These are phyloP conservation scores for Rhodotorula sp. DNA, from an alignment of 1,284 basidiomycete species.

Conservation along the genomic window DNA sequence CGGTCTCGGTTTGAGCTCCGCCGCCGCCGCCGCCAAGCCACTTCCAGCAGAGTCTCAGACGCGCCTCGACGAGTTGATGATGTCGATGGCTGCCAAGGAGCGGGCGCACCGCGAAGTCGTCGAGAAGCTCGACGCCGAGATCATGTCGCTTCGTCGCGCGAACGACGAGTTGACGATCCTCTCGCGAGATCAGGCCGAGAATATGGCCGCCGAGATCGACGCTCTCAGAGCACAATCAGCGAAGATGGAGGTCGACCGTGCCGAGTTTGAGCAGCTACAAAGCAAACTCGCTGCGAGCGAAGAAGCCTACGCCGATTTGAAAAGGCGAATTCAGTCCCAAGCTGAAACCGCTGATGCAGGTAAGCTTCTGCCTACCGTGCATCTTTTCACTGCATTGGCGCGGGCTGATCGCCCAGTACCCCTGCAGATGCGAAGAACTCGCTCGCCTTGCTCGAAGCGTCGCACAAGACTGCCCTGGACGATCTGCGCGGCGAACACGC, in stretches of 20 bases:
- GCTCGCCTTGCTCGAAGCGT: not conserved
- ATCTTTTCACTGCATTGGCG: not conserved
- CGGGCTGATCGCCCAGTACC: not conserved
- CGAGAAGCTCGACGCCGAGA: conserved; percentile 65
- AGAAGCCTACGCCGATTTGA: too few relatives aligned
- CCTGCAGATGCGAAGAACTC: not conserved
- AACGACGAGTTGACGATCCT: conserved; percentile 74
- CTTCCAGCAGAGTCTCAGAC: conserved; percentile 50
- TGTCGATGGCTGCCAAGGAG: conserved; percentile 93
- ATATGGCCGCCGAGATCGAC: conserved; percentile 82
- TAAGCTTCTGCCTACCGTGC: not conserved
- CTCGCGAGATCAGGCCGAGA: conserved; percentile 74
- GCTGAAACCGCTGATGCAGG: too few relatives aligned
- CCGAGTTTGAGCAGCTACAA: conserved; percentile 57
- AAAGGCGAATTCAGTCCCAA: too few relatives aligned
- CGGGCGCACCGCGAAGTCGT: conserved; percentile 75
- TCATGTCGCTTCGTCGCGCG: conserved; percentile 68
- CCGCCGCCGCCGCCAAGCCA: conserved; percentile 35
- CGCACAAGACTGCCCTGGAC: not conserved
- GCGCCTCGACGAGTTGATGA: conserved; percentile 79
- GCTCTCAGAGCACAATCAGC: conserved; percentile 55
- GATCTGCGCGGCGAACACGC: conserved; percentile 31
- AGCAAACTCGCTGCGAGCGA: conserved; percentile 10
- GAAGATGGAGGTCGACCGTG: conserved; percentile 78
- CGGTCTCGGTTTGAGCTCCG: conserved; percentile 17